Percentiles rank a stretch among this genome's conserved stretches.
Evolutionary conservation across 257 asterid genomes (phyloP).

Genomic region (Solanum pinnatisectum): DNA sequence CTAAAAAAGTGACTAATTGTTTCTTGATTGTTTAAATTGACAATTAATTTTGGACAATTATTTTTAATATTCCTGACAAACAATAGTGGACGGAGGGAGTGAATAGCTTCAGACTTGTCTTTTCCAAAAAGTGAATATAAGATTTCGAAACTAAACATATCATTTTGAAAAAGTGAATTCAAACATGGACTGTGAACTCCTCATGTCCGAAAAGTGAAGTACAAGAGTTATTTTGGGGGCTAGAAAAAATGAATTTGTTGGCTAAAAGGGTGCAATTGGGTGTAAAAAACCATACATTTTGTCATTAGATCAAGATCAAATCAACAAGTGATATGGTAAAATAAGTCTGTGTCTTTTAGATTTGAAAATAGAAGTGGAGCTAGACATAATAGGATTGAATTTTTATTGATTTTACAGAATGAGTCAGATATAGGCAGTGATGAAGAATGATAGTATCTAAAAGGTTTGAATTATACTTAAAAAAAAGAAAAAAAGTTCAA

Average conservation of each 20-base stretch:
- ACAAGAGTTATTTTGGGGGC: too few species aligned
- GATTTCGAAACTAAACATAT: not conserved
- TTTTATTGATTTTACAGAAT: not conserved
- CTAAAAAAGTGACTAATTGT: too few species aligned
- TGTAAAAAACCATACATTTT: too few species aligned
- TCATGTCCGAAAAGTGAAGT: not conserved
- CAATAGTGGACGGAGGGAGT: too few species aligned
- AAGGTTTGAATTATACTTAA: not conserved
- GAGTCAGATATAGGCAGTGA: not conserved
- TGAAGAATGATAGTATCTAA: not conserved
- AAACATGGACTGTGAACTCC: not conserved
- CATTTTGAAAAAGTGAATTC: not conserved
- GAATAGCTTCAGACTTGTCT: not conserved
- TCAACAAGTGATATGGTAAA: not conserved
- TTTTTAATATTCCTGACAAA: too few species aligned
- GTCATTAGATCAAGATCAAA: not conserved
- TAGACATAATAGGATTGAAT: not conserved
- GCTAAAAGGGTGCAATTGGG: too few species aligned
- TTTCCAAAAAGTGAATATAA: not conserved
- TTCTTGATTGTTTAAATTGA: too few species aligned
- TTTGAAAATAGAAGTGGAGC: not conserved
- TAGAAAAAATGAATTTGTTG: too few species aligned
- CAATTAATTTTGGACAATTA: too few species aligned
- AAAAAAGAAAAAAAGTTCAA: not conserved
- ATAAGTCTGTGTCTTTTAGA: not conserved